Percentiles rank a stretch among this genome's conserved stretches.
Conservation (phyloP, 139 green algal species). For the Gonium pectorale region DNA sequence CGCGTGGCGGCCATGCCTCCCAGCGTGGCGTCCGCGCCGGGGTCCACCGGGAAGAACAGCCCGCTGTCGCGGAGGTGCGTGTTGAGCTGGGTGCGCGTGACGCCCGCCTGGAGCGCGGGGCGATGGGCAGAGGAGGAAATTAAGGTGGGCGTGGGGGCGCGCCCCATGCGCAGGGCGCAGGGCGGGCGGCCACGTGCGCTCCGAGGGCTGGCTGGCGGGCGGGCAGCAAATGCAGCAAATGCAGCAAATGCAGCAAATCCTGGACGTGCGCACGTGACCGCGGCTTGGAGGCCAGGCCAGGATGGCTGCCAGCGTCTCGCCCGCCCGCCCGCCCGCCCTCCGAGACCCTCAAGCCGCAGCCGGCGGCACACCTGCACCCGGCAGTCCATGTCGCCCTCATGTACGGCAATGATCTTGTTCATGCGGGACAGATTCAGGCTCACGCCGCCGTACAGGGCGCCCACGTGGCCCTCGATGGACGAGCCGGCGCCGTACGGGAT, state of each 20-base stretch:
- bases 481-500: slow-evolving; percentile 77
- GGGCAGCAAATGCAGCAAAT: too few relatives aligned
- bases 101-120: slow-evolving; percentile 63
- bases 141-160: too few relatives aligned
- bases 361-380: slow-evolving; percentile 50
- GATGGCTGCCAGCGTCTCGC: too few relatives aligned
- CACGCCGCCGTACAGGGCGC: slow-evolving; percentile 59
- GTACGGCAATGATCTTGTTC: slow-evolving; percentile 64
- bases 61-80: slow-evolving; percentile 67
- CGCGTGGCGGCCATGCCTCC: slow-evolving; percentile 75
- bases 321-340: too few relatives aligned
- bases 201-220: too few relatives aligned
- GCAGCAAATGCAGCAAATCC: too few relatives aligned
- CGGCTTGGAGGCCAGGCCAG: too few relatives aligned
- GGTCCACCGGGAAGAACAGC: slow-evolving; percentile 80
- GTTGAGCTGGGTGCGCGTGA: slow-evolving; percentile 74
- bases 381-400: slow-evolving; percentile 68
- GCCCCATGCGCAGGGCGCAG: too few relatives aligned
- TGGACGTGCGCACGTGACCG: too few relatives aligned
- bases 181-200: too few relatives aligned
- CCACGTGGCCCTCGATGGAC: slow-evolving; percentile 71
- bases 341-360: too few relatives aligned
- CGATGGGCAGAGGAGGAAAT: background rate
- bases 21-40: slow-evolving; percentile 64
- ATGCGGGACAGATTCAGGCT: slow-evolving; percentile 68